Evolutionary conservation across 208 protist species (phyloP).

Genomic region (Acanthamoeba healyi): DNA sequence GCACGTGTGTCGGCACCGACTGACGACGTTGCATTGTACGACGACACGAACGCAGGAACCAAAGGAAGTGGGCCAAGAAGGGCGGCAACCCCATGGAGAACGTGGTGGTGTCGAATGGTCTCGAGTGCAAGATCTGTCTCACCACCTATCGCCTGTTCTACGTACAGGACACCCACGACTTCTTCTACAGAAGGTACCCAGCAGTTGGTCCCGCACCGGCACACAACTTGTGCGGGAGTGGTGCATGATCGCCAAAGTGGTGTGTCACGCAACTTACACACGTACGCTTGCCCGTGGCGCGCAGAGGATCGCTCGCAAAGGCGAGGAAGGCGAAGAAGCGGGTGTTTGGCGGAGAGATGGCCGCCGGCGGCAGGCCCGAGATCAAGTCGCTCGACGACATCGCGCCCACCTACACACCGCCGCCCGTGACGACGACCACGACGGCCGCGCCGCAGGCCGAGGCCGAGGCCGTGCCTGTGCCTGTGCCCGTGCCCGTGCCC

Average conservation of each 20-base stretch:
- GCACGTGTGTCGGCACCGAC: not conserved
- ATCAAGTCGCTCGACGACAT: constrained; percentile 46
- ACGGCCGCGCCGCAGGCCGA: too few relatives aligned
- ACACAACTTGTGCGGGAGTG: too few relatives aligned
- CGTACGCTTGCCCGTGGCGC: too few relatives aligned
- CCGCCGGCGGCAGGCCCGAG: not conserved
- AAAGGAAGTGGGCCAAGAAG: constrained; percentile 29
- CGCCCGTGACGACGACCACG: too few relatives aligned
- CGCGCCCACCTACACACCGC: not conserved
- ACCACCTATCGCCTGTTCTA: constrained; percentile 83
- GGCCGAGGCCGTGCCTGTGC: too few relatives aligned
- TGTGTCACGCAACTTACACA: not conserved
- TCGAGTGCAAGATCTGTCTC: constrained; percentile 85
- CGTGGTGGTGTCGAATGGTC: constrained; percentile 62
- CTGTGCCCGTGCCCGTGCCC: too few relatives aligned
- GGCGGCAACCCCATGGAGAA: constrained; percentile 53
- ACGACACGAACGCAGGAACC: not conserved
- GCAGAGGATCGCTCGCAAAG: not conserved
- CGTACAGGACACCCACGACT: constrained; percentile 84
- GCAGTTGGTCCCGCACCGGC: too few relatives aligned
- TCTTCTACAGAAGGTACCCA: constrained; percentile 78
- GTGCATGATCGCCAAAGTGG: too few relatives aligned
- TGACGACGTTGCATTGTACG: not conserved
- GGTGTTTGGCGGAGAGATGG: not conserved
- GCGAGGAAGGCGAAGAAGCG: not conserved